Base-by-base conservation (phyloP, 768 basidiomycete species). In the Boletus reticuloceps region DNA sequence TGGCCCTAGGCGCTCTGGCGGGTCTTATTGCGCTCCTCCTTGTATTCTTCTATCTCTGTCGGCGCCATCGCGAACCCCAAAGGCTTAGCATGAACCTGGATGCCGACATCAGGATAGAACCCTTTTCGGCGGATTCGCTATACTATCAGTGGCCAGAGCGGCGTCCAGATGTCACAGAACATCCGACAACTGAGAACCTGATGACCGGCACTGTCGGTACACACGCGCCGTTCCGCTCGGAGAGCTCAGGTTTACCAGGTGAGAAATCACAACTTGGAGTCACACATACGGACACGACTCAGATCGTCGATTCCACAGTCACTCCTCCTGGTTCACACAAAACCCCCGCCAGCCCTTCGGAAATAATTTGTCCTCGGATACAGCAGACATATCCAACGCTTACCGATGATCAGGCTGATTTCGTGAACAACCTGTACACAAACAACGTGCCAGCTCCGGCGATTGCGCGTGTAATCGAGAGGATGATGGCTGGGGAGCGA, bases 331-430 rank as follows among this genome's bases (percentile, higher is more conserved):
- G 32, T 12, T 32, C 39, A 5, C 47, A 42, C n/a, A 36, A 39
- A 14, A n/a, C 25, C 22, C 22, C 17, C 16, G 19, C 40, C 1
- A 4, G 29, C 29, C 29, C 27, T 5, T 51, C 58, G 22, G 58
- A 50, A 16, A n/a, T 37, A 37, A 6, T 14, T 1, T 53, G 25
- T 2, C 52, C 40, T 20, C 58, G 37, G 11, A 47, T 52, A 40
- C 58, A 36, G 20, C 55, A 60, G 47, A 32, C 42, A 6, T 48
- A 55, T 53, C 48, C 59, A 7, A 51, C 32, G 51, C 53, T 62
- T 7, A 59, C 59, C 39, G 59, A 61, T 16, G 55, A 60, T 38
- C 61, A 62, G 51, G 63, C 55, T 17, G 58, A 63, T 49, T 64
- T 61, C 41, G 50, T 61, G 29, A 60, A 61, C 25, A 54, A 14